Base-by-base conservation (phyloP, 164 flowering plant genomes). In the Chimonanthus salicifolius region DNA sequence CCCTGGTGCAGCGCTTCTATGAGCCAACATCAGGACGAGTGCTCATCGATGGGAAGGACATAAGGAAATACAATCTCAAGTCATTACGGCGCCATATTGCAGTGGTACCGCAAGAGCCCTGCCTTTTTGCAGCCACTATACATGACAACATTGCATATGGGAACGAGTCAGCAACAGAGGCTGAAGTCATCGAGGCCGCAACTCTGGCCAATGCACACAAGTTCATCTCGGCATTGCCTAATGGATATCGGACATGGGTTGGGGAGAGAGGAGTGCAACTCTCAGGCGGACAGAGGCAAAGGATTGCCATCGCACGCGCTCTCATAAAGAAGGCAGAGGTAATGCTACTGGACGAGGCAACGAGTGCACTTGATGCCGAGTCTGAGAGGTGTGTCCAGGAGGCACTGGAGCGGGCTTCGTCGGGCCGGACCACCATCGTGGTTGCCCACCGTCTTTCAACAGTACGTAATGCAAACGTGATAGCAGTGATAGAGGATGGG, bases 251-350 rank as follows among this genome's bases (percentile, higher is more conserved):
- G 48, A 95, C 97, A 13, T 85, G 81, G 71, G 99, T 90, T 3
- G 99, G 99, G 20, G 98, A 95, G 82, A 79, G 98, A 46, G 99
- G 99, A 4, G 85, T 87, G 20, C 99, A 93, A 64, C 71, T 93
- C 8, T 95, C 99, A 0, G 99, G 99, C 0, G 99, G 99, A n/a
- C 98, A 95, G 75, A 88, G 88, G 85, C 99, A 95, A 72, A 83
- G 99, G 79, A 84, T 95, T 43, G 99, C 98, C n/a, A 78, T 95
- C 13, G 99, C 99, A 2, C 75, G 98, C 10, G 99, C 95, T 5
- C 74, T 95, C 1, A 33, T 89, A 2, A 89, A 85, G 83, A 92
- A 89, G 58, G 88, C 98, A 0, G 90, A 88, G 69, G 58, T 95
- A 21, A 79, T 95, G 89, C 82, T 95, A 58, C 92, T 95, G 0